Base-by-base conservation (phyloP, 352 stramenopile species). In the Phytophthora macrochlamydospora region DNA sequence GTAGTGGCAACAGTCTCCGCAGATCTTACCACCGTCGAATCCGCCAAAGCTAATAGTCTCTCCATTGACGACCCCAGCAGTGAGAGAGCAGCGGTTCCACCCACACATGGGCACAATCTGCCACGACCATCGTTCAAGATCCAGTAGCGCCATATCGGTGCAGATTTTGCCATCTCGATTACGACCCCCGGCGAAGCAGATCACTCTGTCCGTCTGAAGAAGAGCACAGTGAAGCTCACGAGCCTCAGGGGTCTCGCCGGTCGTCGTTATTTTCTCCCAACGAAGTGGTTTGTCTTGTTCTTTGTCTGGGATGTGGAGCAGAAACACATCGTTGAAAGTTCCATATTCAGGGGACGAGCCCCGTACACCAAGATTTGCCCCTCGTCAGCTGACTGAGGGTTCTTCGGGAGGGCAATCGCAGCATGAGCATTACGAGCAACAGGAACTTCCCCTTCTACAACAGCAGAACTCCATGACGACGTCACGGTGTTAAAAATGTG, bases 331-430 rank as follows among this genome's bases (percentile, higher is more conserved):
- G 51, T 64, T 71, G 44, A 85, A 86, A 5, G 79, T 61, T 0
- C 85, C 85, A 6, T 71, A 65, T 4, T 83, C 59, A 0, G 85
- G 85, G 0, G 81, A 93, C 0, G 85, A 93, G 3, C 85, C 83
- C 85, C 85, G 38, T 81, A 81, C 6, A 92, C 46, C 7, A 93
- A 56, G 42, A 93, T 86, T 35, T 24, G 48, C 43, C 33, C 66
- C 43, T 13, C 70, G 12, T 31, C 64, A 9, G 2, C 14, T 28
- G 32, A 59, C 0, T 37, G 12, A 3, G 55, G 30, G 37, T 30
- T 38, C 11, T 30, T 29, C 1, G 72, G 68, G 5, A 89, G 56
- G 2, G 71, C 54, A 32, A 91, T 59, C 0, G 85, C 81, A 9
- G 73, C 73, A 30, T 93, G 83, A 0, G 85, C 79, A 40, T 92